Evolutionary conservation across 2,329 filamentous ascomycete species (phyloP), one percentile per base, ranked within the genome.

Genomic region (Phaeoacremonium minimum): DNA sequence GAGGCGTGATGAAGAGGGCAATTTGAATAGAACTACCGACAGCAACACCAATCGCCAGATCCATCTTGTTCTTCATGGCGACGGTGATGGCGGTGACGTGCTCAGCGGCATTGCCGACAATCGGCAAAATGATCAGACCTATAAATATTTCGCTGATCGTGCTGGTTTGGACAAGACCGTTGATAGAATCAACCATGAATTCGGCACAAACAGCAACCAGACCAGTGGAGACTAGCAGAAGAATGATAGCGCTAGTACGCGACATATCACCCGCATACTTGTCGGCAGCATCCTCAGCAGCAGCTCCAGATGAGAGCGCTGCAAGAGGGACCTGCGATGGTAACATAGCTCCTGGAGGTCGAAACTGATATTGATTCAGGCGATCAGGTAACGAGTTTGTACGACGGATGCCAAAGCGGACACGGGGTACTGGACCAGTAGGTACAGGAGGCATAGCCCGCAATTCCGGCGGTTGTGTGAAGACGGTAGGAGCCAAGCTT

Each of bases 41-140:
- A 5, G 82, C 80, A 15, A 87, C 82, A 44, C 80, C 81, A 36
- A 87, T 85, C 2, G 83, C 81, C 22, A 87, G 62, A 56, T 86
- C 82, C 79, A 86, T 85, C 64, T 87, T 85, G 60, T 86, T 85
- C 63, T 84, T 84, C 59, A 78, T 74, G 0, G 82, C 83, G 7
- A 85, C 82, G 6, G 76, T 80, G 15, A 86, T 73, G 4, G 83
- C 80, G 4, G 83, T 86, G 11, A 85, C 78, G 55, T 86, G 82
- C 58, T 87, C 83, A 1, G 82, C 82, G 1, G 83, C 82, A 46
- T 87, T 87, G 36, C 83, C 83, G 12, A 86, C 81, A 38, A 87
- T 83, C 7, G 83, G 83, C 3, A 87, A 66, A 42, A 87, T 76
- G 46, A 87, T 85, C 12, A 87, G 67, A 44, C 83, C 83, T 36